phyloP scores from a whole-genome alignment of 176 grass and related monocot genomes.

The Miscanthus lutarioriparius region DNA sequence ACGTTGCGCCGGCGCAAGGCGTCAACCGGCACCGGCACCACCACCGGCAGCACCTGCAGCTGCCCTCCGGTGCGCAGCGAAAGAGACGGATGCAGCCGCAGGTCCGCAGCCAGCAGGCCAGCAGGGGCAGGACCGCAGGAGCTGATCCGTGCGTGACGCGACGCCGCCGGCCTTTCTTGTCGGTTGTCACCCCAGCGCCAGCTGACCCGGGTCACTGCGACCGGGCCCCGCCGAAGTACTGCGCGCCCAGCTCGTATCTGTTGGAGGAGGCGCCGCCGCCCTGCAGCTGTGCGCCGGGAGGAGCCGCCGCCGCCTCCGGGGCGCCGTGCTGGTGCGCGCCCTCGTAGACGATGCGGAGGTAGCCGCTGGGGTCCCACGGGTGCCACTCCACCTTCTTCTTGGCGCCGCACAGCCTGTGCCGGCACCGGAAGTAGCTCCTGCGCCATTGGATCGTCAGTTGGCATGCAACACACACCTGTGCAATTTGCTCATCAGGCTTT shows the following conservation, averaged over 20 bases:
- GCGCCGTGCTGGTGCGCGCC: slow-evolving; percentile 52
- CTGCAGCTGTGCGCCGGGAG: neutral
- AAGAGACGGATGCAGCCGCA: neutral
- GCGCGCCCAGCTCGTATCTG: slow-evolving; percentile 60
- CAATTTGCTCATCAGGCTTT: neutral
- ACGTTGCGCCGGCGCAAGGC: slow-evolving; percentile 41
- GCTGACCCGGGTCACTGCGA: neutral
- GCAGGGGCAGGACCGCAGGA: too few relatives aligned
- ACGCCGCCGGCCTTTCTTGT: neutral
- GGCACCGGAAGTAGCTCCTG: slow-evolving; percentile 88
- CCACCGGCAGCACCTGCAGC: neutral
- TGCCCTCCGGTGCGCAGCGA: neutral
- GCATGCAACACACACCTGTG: neutral
- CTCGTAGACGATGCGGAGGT: slow-evolving; percentile 54
- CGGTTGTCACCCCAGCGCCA: neutral
- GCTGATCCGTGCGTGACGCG: neutral
- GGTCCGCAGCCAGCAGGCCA: too few relatives aligned
- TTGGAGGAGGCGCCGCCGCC: slow-evolving; percentile 14
- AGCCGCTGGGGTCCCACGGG: slow-evolving; percentile 25
- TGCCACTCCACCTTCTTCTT: slow-evolving; percentile 87
- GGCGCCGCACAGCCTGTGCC: slow-evolving; percentile 54
- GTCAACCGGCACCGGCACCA: slow-evolving; percentile 19
- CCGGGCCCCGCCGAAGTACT: slow-evolving; percentile 48
- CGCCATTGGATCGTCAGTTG: neutral
- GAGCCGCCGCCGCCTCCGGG: neutral